Percentiles rank a stretch among this genome's conserved stretches.
phyloP scores from a whole-genome alignment of 2,329 filamentous ascomycete genomes.

The Sphaerulina populicola region DNA sequence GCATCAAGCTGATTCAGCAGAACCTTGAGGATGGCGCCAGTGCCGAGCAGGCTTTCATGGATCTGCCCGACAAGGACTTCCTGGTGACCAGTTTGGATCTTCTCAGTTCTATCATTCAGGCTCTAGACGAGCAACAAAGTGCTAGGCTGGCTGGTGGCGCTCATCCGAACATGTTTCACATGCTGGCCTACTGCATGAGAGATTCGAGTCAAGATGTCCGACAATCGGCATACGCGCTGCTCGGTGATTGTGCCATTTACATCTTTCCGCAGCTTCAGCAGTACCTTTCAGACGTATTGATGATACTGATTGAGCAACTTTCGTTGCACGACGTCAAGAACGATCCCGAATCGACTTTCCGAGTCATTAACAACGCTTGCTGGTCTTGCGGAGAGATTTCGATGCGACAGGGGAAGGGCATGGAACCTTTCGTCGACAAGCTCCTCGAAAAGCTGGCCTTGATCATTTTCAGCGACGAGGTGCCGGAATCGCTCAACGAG shows the following conservation, averaged over 20 bases:
- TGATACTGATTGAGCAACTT: conserved; percentile 76
- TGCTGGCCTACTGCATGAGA: conserved; percentile 85
- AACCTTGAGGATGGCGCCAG: conserved; percentile 76
- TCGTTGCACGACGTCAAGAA: conserved; percentile 63
- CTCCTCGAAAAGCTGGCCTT: conserved; percentile 68
- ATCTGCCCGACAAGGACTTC: conserved; percentile 92
- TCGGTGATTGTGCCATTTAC: conserved; percentile 91
- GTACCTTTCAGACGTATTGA: conserved; percentile 64
- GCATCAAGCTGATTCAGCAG: conserved; percentile 81
- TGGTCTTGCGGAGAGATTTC: conserved; percentile 94
- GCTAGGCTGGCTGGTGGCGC: conserved; percentile 66
- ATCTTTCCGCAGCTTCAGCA: conserved; percentile 74
- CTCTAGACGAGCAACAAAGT: conserved; percentile 65
- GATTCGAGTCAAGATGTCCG: conserved; percentile 85
- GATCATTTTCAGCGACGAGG: conserved; percentile 76
- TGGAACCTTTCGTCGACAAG: conserved; percentile 68
- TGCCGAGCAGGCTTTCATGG: conserved; percentile 59
- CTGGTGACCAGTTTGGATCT: conserved; percentile 90
- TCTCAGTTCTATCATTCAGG: conserved; percentile 86
- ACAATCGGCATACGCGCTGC: conserved; percentile 88
- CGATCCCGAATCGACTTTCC: conserved; percentile 77
- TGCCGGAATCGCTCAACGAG: conserved; percentile 80
- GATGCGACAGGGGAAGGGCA: conserved; percentile 62
- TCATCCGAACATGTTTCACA: conserved; percentile 78
- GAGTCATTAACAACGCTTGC: conserved; percentile 95